Percentiles rank a stretch among this genome's conserved stretches.
Conservation (phyloP, 73 alveolate genomes). For the Urostyla sp. region DNA sequence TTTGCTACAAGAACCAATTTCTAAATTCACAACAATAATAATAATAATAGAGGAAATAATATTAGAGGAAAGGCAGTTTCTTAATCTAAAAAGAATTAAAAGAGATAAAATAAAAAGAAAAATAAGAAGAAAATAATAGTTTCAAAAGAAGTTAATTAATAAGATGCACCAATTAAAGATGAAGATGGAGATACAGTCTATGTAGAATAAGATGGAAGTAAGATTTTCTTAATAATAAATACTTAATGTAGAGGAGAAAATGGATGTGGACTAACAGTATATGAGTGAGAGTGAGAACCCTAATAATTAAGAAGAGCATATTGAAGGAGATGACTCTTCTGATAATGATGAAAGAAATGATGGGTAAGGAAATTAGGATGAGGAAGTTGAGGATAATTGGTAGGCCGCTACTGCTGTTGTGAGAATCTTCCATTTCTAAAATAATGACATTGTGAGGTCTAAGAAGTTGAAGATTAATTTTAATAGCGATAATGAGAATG, state of each 20-base stretch:
- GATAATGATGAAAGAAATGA: neutral
- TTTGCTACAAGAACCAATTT: slow-evolving; percentile 6
- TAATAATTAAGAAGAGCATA: slow-evolving; percentile 12
- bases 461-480: neutral
- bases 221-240: too few relatives aligned
- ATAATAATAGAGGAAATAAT: neutral
- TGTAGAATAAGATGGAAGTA: too few relatives aligned
- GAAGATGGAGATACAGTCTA: too few relatives aligned
- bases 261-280: too few relatives aligned
- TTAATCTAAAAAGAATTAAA: too few relatives aligned
- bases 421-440: slow-evolving; percentile 1
- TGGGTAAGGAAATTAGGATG: neutral
- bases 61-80: neutral
- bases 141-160: too few relatives aligned
- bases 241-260: too few relatives aligned
- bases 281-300: neutral
- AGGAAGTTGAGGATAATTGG: neutral
- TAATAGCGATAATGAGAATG: neutral
- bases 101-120: too few relatives aligned
- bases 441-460: neutral
- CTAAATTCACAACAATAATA: neutral
- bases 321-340: neutral
- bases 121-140: too few relatives aligned
- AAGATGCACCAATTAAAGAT: too few relatives aligned
- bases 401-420: slow-evolving; percentile 18